Evolutionary conservation across 2,329 filamentous ascomycete species (phyloP).

Genomic region (Exophiala phaeomuriformis): DNA sequence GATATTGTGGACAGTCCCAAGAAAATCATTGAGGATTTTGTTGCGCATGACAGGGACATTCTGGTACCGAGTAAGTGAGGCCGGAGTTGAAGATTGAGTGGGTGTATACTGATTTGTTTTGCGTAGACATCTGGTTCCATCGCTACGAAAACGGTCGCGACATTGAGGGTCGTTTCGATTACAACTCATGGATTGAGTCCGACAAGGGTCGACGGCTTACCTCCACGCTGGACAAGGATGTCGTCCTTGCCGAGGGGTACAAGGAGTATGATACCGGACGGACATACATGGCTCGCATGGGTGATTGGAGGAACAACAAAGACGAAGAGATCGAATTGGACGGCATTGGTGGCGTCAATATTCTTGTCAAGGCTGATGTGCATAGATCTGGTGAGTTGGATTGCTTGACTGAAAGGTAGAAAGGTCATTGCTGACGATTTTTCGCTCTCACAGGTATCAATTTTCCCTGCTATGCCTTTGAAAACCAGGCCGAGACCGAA

Average conservation of each 20-base stretch:
- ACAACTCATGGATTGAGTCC: constrained; percentile 98
- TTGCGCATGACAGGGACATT: constrained; percentile 86
- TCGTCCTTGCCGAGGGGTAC: constrained; percentile 89
- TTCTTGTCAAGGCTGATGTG: constrained; percentile 94
- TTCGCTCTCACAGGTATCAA: constrained; percentile 65
- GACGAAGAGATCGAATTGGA: constrained; percentile 89
- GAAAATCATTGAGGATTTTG: constrained; percentile 87
- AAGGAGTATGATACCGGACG: constrained; percentile 87
- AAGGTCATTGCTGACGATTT: constrained; percentile 23
- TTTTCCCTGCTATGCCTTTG: constrained; percentile 92
- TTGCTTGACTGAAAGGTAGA: neutral
- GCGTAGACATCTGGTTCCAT: constrained; percentile 90
- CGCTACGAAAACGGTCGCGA: constrained; percentile 72
- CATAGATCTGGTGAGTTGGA: constrained; percentile 73
- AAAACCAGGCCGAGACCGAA: constrained; percentile 98
- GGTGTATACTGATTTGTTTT: neutral
- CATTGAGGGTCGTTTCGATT: constrained; percentile 96
- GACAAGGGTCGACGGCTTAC: constrained; percentile 71
- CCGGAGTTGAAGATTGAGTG: constrained; percentile 7
- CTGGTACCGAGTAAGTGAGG: constrained; percentile 77
- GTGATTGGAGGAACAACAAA: constrained; percentile 86
- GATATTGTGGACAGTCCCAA: constrained; percentile 88
- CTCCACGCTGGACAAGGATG: constrained; percentile 66
- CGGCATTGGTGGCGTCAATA: constrained; percentile 93
- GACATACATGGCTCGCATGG: constrained; percentile 82